Percentiles rank a stretch among this genome's conserved stretches.
These are phyloP conservation scores for Albugo laibachii DNA, from an alignment of 352 stramenopile genomes.

Conservation along the genomic window DNA sequence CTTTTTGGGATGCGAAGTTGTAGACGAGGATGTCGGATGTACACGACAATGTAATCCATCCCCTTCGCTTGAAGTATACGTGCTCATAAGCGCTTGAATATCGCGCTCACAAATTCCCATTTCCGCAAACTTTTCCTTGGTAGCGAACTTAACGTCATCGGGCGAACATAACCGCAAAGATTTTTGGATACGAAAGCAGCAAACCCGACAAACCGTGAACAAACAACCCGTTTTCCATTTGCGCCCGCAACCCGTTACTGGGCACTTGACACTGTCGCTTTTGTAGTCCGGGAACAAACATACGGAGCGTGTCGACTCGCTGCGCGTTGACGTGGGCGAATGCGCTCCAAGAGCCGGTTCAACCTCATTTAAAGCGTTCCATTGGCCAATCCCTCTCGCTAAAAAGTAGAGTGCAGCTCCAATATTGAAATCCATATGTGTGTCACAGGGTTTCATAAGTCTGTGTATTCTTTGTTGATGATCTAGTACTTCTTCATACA, in stretches of 20 bases:
- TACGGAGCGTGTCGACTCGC: not conserved
- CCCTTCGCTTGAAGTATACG: too few species aligned
- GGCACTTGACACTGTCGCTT: conserved; percentile 9
- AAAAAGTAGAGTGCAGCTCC: conserved; percentile 91
- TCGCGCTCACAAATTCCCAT: too few species aligned
- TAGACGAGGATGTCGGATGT: too few species aligned
- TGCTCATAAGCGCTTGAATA: too few species aligned
- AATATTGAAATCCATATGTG: conserved; percentile 98
- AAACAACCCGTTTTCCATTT: conserved; percentile 16
- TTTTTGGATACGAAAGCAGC: conserved; percentile 29
- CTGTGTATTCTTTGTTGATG: conserved; percentile 40
- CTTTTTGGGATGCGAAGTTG: too few species aligned
- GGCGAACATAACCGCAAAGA: not conserved
- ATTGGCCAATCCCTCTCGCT: conserved; percentile 30
- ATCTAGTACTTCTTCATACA: conserved; percentile 41
- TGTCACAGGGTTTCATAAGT: conserved; percentile 75
- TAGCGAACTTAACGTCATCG: too few species aligned
- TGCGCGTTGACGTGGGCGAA: not conserved
- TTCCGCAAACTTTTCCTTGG: too few species aligned
- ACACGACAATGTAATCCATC: too few species aligned
- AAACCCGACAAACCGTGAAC: conserved; percentile 23
- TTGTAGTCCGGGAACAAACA: not conserved
- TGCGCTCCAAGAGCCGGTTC: not conserved
- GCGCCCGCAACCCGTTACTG: conserved; percentile 16
- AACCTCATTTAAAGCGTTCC: conserved; percentile 5